phyloP scores from a whole-genome alignment of 1,284 basidiomycete genomes.

The Cutaneotrichosporon cyanovorans region DNA sequence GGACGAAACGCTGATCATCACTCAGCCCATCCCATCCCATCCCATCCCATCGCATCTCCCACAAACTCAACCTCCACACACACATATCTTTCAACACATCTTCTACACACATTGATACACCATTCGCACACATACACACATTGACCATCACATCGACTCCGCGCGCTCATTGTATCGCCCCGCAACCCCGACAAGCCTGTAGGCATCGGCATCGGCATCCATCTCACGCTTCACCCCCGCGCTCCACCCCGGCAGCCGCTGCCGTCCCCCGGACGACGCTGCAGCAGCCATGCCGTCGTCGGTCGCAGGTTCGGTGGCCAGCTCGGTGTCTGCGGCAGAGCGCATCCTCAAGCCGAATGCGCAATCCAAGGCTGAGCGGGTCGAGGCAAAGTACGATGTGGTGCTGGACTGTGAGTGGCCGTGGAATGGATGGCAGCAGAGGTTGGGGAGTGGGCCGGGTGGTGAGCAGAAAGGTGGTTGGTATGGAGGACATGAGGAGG shows the following conservation, averaged over 20 bases:
- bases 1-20: background rate
- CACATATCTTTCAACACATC: background rate
- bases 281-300: background rate
- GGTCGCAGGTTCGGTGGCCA: background rate
- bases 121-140: too few relatives aligned
- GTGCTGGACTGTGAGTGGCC: conserved; percentile 33
- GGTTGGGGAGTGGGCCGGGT: background rate
- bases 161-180: too few relatives aligned
- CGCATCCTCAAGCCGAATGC: conserved; percentile 5
- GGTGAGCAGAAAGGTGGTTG: background rate
- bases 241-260: background rate
- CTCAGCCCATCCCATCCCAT: background rate
- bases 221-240: background rate
- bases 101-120: too few relatives aligned
- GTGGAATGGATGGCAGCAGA: too few relatives aligned
- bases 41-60: background rate
- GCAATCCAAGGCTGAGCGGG: conserved; percentile 3
- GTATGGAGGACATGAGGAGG: too few relatives aligned
- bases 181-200: too few relatives aligned
- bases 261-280: background rate
- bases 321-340: conserved; percentile 2
- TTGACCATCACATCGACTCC: too few relatives aligned
- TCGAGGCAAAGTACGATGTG: conserved; percentile 31
- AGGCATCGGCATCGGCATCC: background rate
- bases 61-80: too few relatives aligned